Evolutionary conservation across 2,329 filamentous ascomycete genomes (phyloP).

Genomic region (Aspergillus vadensis): DNA sequence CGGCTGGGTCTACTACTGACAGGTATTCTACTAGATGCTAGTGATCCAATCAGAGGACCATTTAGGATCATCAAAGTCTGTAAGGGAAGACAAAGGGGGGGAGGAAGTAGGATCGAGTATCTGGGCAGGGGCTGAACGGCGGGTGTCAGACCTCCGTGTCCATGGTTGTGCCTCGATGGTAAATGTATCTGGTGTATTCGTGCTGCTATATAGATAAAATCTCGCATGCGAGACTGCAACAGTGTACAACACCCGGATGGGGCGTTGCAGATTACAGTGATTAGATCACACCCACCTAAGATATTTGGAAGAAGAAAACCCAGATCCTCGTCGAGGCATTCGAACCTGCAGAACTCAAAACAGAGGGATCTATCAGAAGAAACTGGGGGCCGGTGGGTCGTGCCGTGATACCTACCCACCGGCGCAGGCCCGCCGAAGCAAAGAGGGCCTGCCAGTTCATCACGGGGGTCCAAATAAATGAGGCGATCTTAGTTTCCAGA

Average conservation of each 20-base stretch:
- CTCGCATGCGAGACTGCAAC: not conserved
- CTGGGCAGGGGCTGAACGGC: not conserved
- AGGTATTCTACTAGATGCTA: not conserved
- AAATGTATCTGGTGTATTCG: conserved; percentile 4
- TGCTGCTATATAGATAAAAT: not conserved
- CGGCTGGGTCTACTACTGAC: not conserved
- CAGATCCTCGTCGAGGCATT: not conserved
- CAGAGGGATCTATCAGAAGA: not conserved
- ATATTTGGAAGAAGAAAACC: not conserved
- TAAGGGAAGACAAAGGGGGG: not conserved
- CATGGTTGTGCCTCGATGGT: not conserved
- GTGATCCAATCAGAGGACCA: not conserved
- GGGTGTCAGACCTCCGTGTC: not conserved
- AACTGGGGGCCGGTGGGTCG: not conserved
- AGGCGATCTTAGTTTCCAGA: conserved; percentile 3
- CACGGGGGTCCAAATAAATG: not conserved
- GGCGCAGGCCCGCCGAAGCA: conserved; percentile 1
- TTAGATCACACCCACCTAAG: not conserved
- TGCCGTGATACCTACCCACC: not conserved
- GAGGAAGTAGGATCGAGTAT: not conserved
- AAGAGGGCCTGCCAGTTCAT: not conserved
- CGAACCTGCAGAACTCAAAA: conserved; percentile 2
- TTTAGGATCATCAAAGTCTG: not conserved
- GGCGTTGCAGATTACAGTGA: not conserved
- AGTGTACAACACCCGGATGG: not conserved